Conservation (phyloP, 192 early-diverging fungal species). For the Podila epicladia region DNA sequence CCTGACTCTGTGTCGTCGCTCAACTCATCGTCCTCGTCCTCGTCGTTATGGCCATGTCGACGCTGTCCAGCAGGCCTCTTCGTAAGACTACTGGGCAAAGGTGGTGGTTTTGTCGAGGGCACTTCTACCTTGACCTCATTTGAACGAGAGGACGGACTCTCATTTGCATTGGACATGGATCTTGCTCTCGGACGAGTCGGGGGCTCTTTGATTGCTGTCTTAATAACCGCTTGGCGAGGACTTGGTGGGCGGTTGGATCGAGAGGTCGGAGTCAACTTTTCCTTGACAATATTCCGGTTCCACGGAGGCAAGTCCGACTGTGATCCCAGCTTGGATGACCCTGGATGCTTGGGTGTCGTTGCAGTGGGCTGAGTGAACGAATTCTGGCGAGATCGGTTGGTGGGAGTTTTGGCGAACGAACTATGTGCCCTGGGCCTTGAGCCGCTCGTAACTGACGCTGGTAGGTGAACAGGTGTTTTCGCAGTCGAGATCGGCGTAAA, state of each 20-base stretch:
- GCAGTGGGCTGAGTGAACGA: slow-evolving; percentile 11
- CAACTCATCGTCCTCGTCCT: slow-evolving; percentile 20
- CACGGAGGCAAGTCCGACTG: slow-evolving; percentile 12
- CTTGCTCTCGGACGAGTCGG: slow-evolving; percentile 4
- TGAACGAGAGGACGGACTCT: no score
- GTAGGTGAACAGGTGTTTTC: not conserved
- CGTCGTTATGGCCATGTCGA: not conserved
- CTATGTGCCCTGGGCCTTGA: not conserved
- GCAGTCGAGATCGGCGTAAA: slow-evolving; percentile 26
- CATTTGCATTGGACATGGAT: not conserved
- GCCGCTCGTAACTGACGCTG: not conserved
- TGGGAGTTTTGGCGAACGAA: slow-evolving; percentile 4
- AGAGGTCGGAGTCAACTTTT: not conserved
- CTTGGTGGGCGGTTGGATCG: not conserved
- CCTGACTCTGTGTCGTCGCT: slow-evolving; percentile 33
- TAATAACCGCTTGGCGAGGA: slow-evolving; percentile 11
- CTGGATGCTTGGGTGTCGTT: not conserved
- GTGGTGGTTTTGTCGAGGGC: no score
- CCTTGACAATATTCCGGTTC: slow-evolving; percentile 35
- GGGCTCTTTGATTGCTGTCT: not conserved
- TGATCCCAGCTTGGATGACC: not conserved
- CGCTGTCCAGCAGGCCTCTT: no score
- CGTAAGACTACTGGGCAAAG: no score
- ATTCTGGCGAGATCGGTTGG: slow-evolving; percentile 31
- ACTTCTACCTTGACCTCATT: no score